phyloP scores from a whole-genome alignment of 1,139 yeast genomes.

The Debaryomyces subglobosus region DNA sequence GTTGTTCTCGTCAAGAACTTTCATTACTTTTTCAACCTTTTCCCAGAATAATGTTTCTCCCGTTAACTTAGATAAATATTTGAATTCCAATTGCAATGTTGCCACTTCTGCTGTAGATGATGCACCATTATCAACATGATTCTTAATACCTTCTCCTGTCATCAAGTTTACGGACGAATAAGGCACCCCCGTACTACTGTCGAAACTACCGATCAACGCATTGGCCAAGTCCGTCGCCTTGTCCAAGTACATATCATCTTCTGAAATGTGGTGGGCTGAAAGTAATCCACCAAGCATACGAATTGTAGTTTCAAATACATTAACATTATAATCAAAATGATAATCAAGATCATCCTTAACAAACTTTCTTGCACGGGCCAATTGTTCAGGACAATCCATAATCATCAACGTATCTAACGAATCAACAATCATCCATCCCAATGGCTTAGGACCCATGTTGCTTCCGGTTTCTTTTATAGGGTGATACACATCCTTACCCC shows the following conservation, averaged over 20 bases:
- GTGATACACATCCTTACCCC: constrained; percentile 60
- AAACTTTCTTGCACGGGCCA: constrained; percentile 72
- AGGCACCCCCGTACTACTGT: constrained; percentile 69
- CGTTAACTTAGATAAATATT: constrained; percentile 77
- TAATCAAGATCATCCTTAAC: constrained; percentile 56
- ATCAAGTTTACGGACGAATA: constrained; percentile 75
- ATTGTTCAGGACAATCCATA: constrained; percentile 75
- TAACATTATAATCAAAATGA: constrained; percentile 69
- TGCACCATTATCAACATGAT: constrained; percentile 65
- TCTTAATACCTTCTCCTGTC: constrained; percentile 60
- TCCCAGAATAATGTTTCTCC: constrained; percentile 83
- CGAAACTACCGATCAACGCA: constrained; percentile 67
- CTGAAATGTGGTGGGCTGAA: constrained; percentile 75
- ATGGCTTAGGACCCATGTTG: constrained; percentile 80
- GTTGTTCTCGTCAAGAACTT: constrained; percentile 55
- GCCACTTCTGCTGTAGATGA: constrained; percentile 90
- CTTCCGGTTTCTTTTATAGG: constrained; percentile 63
- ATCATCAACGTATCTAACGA: constrained; percentile 80
- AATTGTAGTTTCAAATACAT: constrained; percentile 90
- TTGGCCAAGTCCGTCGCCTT: constrained; percentile 78
- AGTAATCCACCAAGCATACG: constrained; percentile 91
- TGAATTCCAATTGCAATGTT: constrained; percentile 86
- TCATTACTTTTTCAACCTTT: constrained; percentile 72
- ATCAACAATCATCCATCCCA: constrained; percentile 96
- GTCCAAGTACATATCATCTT: constrained; percentile 71